These are phyloP conservation scores for Fusarium burgessii DNA, from an alignment of 2,329 filamentous ascomycete genomes.

Conservation along the genomic window DNA sequence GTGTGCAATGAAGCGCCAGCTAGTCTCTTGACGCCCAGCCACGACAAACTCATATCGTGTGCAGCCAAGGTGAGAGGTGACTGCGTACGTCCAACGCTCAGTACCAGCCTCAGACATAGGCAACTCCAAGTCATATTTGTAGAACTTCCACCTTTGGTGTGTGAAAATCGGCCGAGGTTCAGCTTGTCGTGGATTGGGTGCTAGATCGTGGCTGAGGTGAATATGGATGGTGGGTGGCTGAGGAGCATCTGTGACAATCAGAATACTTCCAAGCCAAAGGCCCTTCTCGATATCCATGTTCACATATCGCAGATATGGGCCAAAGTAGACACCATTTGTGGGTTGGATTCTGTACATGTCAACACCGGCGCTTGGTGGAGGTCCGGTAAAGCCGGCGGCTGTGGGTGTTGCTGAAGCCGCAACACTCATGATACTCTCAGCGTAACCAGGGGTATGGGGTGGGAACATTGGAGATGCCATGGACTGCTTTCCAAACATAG, in stretches of 20 bases:
- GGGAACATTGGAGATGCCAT: slow-evolving; percentile 85
- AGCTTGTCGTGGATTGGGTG: slow-evolving; percentile 90
- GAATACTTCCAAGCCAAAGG: slow-evolving; percentile 91
- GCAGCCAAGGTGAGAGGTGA: slow-evolving; percentile 95
- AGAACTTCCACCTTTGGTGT: slow-evolving; percentile 95
- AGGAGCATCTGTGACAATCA: slow-evolving; percentile 89
- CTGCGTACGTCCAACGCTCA: slow-evolving; percentile 95
- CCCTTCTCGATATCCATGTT: slow-evolving; percentile 97
- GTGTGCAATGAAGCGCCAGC: slow-evolving; percentile 95
- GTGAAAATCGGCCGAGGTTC: slow-evolving; percentile 84
- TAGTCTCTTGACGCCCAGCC: slow-evolving; percentile 87
- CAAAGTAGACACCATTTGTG: slow-evolving; percentile 98
- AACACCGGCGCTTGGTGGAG: slow-evolving; percentile 88
- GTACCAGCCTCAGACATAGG: slow-evolving; percentile 85
- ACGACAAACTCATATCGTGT: slow-evolving; percentile 98
- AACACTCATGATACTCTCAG: slow-evolving; percentile 87
- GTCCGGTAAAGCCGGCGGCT: slow-evolving; percentile 85
- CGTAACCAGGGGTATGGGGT: slow-evolving; percentile 84
- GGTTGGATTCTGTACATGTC: slow-evolving; percentile 94
- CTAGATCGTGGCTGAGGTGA: slow-evolving; percentile 89
- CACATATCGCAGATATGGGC: slow-evolving; percentile 92
- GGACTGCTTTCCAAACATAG: slow-evolving; percentile 67
- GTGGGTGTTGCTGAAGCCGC: slow-evolving; percentile 79
- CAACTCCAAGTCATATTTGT: slow-evolving; percentile 91
- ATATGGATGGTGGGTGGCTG: slow-evolving; percentile 97